These are phyloP conservation scores for Boletus insuetus DNA, from an alignment of 768 basidiomycete species.

Conservation along the genomic window DNA sequence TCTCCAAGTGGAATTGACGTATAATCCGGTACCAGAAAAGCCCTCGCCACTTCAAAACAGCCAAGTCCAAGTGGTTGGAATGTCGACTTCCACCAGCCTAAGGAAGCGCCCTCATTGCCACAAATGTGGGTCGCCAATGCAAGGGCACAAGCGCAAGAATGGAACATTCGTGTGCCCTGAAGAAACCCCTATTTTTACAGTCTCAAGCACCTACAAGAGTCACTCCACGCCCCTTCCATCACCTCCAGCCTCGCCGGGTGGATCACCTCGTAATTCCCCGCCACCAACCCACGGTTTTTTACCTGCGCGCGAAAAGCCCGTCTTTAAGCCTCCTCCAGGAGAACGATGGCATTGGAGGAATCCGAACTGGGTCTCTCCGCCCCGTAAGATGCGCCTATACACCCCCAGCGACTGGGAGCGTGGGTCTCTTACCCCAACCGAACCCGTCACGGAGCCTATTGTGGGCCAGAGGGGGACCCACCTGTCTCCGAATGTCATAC, in stretches of 20 bases:
- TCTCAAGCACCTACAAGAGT: conserved; percentile 11
- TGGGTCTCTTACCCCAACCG: conserved; percentile 30
- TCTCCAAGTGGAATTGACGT: conserved; percentile 5
- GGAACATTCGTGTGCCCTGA: conserved; percentile 30
- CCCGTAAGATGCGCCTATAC: conserved; percentile 25
- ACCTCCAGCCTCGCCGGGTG: conserved; percentile 25
- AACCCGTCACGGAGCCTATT: conserved; percentile 25
- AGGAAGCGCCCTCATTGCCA: conserved; percentile 36
- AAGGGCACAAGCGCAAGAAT: conserved; percentile 32
- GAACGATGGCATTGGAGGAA: conserved; percentile 34
- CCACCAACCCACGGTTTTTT: conserved; percentile 13
- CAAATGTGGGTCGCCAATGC: conserved; percentile 33
- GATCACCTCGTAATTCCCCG: conserved; percentile 22
- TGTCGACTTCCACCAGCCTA: conserved; percentile 28
- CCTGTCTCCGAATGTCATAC: neutral
- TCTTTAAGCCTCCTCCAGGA: conserved; percentile 30
- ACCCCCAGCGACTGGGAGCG: conserved; percentile 23
- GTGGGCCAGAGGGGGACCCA: neutral
- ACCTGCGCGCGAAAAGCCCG: conserved; percentile 15
- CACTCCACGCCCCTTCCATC: conserved; percentile 27
- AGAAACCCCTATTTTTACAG: conserved; percentile 14
- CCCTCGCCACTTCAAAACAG: neutral
- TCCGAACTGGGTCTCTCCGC: conserved; percentile 34
- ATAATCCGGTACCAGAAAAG: neutral
- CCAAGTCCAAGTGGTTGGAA: conserved; percentile 5